Conservation (phyloP, 2,329 filamentous ascomycete genomes). For the Didymella segeticola region DNA sequence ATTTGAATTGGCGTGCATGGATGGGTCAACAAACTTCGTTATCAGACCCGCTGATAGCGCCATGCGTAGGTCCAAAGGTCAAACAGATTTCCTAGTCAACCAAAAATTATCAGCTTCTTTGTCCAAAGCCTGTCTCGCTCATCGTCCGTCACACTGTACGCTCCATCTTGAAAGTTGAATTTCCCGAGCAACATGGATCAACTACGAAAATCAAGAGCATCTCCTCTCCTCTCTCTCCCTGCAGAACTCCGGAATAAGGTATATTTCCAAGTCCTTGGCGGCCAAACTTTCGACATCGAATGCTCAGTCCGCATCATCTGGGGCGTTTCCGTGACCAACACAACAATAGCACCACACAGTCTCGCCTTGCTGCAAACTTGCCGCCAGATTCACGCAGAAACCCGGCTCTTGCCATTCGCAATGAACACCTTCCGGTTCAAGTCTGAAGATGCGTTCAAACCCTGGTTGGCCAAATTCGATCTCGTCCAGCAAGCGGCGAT, state of each 20-base stretch:
- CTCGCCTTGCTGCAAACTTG: conserved; percentile 9
- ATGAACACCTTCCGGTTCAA: conserved; percentile 11
- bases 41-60: conserved; percentile 9
- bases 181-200: neutral
- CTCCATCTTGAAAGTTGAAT: neutral
- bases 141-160: neutral
- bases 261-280: neutral
- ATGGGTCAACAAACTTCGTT: conserved; percentile 1
- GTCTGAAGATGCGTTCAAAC: conserved; percentile 8
- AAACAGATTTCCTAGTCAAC: neutral
- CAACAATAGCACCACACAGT: neutral
- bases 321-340: neutral
- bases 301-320: conserved; percentile 2
- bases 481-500: neutral
- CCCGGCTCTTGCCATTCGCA: neutral
- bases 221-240: conserved; percentile 6
- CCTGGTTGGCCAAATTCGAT: conserved; percentile 7
- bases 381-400: conserved; percentile 16
- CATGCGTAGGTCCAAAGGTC: neutral
- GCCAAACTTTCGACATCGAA: neutral
- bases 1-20: conserved; percentile 1
- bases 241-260: conserved; percentile 14
- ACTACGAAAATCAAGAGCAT: neutral
- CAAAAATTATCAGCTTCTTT: neutral
- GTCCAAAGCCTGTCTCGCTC: neutral